phyloP scores from a whole-genome alignment of 768 basidiomycete species.

The Boletus rex-veris region DNA sequence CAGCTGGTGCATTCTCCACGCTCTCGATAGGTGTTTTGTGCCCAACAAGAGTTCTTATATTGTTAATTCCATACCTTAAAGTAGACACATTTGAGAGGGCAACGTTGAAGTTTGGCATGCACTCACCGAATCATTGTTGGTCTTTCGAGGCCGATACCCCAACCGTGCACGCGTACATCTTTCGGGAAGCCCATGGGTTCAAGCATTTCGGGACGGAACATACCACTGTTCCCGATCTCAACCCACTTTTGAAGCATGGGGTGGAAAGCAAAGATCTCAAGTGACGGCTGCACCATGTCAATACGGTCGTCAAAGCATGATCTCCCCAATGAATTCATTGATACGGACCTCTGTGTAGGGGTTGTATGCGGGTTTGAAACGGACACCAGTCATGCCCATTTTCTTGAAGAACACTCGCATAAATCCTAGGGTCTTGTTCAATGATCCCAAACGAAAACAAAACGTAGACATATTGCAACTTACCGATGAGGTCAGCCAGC shows the following conservation, averaged over 20 bases:
- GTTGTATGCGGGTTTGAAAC: slow-evolving; percentile 99
- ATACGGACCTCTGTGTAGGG: slow-evolving; percentile 86
- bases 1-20: slow-evolving; percentile 86
- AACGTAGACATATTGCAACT: slow-evolving; percentile 12
- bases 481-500: slow-evolving; percentile 92
- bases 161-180: slow-evolving; percentile 94
- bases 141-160: slow-evolving; percentile 91
- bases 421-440: slow-evolving; percentile 58
- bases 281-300: slow-evolving; percentile 62
- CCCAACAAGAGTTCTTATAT: slow-evolving; percentile 94
- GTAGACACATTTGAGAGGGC: neutral
- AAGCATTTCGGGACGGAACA: slow-evolving; percentile 99
- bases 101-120: neutral
- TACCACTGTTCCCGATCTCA: slow-evolving; percentile 97
- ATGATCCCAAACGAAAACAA: neutral
- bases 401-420: slow-evolving; percentile 98
- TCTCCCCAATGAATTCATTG: neutral
- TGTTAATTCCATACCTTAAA: slow-evolving; percentile 89
- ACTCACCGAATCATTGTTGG: slow-evolving; percentile 97
- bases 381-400: slow-evolving; percentile 90
- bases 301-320: neutral
- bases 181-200: slow-evolving; percentile 98
- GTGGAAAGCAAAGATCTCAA: slow-evolving; percentile 99
- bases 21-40: slow-evolving; percentile 93
- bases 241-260: slow-evolving; percentile 93